Base-by-base conservation (phyloP, 2,329 filamentous ascomycete species). In the Tolypocladium pustulatum region DNA sequence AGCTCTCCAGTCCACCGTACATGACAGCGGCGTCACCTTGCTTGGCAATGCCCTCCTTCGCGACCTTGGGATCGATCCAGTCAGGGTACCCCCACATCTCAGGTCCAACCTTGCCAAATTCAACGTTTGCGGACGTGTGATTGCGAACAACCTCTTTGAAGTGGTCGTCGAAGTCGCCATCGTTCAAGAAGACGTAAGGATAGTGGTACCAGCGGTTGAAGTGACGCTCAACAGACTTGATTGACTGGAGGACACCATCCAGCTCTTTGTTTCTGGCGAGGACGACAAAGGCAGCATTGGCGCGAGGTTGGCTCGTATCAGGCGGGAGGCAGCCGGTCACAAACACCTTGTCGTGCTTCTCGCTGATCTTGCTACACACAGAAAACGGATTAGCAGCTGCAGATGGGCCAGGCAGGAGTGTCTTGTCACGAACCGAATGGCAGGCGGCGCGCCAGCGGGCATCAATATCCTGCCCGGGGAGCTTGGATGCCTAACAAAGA, bases 171-270 rank as follows among this genome's bases (percentile, higher is more conserved):
- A 99, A 99, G 59, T 97, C 92, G 63, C 88, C 94, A 68, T 99
- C 93, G 75, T 99, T 99, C 65, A 99, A 79, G 74, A 99, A 97
- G 65, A 97, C 93, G 71, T 97, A 99, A 32, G 94, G 94, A 73
- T 99, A 99, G 74, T 97, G 86, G 73, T 91, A 99, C 92, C 93
- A 99, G 65, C 92, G 85, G 76, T 99, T 99, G 84, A 99, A 99
- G 75, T 99, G 94, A 66, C 94, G 85, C 78, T 99, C 94, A 65
- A 99, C 92, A 51, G 93, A 97, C 78, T 97, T 97, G 73, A 99
- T 83, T 12, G 94, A 97, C 74, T 97, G 91, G 64, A 99, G 85
- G 43, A 99, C 94, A 61, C 94, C 94, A 0, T 96, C 92, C 63
- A 99, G 74, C 76, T 99, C 94, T 79, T 96, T 95, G 72, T 99